Evolutionary conservation across 73 alveolate species (phyloP).

Genomic region (Effrenium voratum): DNA sequence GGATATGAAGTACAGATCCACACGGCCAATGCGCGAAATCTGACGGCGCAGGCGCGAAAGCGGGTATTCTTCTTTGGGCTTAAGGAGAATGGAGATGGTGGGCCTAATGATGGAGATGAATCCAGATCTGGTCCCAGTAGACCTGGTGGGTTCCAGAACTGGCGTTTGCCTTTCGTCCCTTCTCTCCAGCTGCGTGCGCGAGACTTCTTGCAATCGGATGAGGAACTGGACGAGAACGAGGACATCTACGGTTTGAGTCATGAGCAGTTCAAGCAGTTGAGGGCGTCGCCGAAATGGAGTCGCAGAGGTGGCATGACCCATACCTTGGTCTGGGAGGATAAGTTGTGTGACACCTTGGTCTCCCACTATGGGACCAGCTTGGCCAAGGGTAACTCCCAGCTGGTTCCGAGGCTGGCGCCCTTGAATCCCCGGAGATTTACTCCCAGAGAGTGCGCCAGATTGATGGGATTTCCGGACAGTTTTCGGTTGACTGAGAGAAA

Average conservation of each 20-base stretch:
- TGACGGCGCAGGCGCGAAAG: constrained; percentile 79
- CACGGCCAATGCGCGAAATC: constrained; percentile 23
- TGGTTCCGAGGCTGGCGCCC: constrained; percentile 66
- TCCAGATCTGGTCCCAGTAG: neutral
- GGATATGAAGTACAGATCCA: constrained; percentile 8
- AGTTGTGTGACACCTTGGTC: constrained; percentile 49
- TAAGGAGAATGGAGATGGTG: neutral
- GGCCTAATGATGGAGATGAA: neutral
- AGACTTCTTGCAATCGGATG: constrained; percentile 15
- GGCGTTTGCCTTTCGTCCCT: constrained; percentile 9
- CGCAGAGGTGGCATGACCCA: constrained; percentile 55
- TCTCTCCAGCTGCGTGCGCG: constrained; percentile 20
- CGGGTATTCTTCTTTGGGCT: constrained; percentile 66
- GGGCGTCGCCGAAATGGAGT: constrained; percentile 47
- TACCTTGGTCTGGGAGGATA: constrained; percentile 69
- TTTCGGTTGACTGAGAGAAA: constrained; percentile 2
- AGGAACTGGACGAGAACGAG: neutral
- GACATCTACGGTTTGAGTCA: constrained; percentile 52
- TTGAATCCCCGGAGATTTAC: constrained; percentile 58
- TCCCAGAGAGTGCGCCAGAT: constrained; percentile 61
- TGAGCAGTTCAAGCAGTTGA: constrained; percentile 16
- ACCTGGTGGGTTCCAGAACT: neutral
- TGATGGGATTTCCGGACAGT: constrained; percentile 81
- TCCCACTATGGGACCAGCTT: constrained; percentile 50
- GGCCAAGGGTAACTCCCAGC: constrained; percentile 68